Conservation (phyloP, 2,329 filamentous ascomycete genomes). For the Orbilia quercus region DNA sequence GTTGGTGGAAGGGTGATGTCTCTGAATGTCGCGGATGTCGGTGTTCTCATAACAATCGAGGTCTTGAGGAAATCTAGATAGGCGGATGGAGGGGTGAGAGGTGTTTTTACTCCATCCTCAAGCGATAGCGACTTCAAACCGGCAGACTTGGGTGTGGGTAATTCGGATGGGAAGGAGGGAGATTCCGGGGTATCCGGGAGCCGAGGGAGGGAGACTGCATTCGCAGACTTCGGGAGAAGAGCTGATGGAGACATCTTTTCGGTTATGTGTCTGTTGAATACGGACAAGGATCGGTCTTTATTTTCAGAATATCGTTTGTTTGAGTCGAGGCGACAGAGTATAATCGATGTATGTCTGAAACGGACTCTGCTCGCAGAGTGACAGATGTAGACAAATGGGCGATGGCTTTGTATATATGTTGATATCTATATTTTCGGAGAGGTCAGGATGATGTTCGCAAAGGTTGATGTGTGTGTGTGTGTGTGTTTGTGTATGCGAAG, state of each 20-base stretch:
- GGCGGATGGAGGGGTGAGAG: constrained; percentile 87
- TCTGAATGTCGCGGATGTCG: constrained; percentile 67
- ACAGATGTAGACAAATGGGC: neutral
- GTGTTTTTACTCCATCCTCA: constrained; percentile 76
- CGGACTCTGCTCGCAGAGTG: constrained; percentile 34
- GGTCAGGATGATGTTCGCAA: constrained; percentile 34
- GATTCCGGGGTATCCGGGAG: constrained; percentile 48
- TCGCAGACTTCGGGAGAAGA: constrained; percentile 44
- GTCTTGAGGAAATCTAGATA: constrained; percentile 94
- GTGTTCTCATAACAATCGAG: constrained; percentile 78
- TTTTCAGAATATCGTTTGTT: neutral
- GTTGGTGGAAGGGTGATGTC: constrained; percentile 66
- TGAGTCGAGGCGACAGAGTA: neutral
- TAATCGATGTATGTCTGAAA: neutral
- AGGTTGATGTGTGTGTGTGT: too few species aligned
- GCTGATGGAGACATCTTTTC: constrained; percentile 45
- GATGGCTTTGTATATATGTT: constrained; percentile 7
- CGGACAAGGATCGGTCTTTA: neutral
- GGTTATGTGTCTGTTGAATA: constrained; percentile 1
- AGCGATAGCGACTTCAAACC: constrained; percentile 50
- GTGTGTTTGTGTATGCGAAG: constrained; percentile 10
- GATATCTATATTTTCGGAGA: constrained; percentile 16
- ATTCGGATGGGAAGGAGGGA: constrained; percentile 46
- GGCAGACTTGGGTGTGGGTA: constrained; percentile 48
- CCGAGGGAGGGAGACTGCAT: constrained; percentile 43